phyloP scores from a whole-genome alignment of 2,329 filamentous ascomycete genomes.

The Epichloe amarillans region DNA sequence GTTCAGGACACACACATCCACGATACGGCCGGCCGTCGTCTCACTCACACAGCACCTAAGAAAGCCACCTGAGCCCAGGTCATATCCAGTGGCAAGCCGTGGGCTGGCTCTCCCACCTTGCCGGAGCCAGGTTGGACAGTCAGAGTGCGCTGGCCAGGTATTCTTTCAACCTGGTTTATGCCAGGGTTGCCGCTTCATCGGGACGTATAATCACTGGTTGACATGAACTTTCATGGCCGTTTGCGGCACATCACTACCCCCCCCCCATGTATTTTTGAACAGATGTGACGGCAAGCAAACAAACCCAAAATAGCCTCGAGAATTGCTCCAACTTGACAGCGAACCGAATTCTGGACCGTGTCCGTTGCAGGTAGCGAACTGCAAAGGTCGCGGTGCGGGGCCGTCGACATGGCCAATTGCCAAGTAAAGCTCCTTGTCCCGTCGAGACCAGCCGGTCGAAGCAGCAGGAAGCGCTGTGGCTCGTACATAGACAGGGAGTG shows the following conservation, averaged over 20 bases:
- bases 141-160: background rate
- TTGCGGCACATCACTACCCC: background rate
- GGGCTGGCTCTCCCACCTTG: background rate
- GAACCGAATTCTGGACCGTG: background rate
- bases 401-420: background rate
- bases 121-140: background rate
- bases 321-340: background rate
- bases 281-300: background rate
- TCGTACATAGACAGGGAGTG: background rate
- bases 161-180: background rate
- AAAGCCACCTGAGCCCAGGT: background rate
- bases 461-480: background rate
- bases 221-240: background rate
- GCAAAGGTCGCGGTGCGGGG: conserved; percentile 2
- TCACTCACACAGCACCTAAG: background rate
- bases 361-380: background rate
- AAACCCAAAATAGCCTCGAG: conserved; percentile 2
- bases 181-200: conserved; percentile 5
- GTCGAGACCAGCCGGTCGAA: background rate
- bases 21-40: background rate
- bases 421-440: background rate
- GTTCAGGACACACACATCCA: background rate
- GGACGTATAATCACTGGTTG: conserved; percentile 3
- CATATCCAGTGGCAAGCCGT: background rate
- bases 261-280: background rate